These are phyloP conservation scores for Prillingera fragicola DNA, from an alignment of 1,284 basidiomycete genomes.

Conservation along the genomic window DNA sequence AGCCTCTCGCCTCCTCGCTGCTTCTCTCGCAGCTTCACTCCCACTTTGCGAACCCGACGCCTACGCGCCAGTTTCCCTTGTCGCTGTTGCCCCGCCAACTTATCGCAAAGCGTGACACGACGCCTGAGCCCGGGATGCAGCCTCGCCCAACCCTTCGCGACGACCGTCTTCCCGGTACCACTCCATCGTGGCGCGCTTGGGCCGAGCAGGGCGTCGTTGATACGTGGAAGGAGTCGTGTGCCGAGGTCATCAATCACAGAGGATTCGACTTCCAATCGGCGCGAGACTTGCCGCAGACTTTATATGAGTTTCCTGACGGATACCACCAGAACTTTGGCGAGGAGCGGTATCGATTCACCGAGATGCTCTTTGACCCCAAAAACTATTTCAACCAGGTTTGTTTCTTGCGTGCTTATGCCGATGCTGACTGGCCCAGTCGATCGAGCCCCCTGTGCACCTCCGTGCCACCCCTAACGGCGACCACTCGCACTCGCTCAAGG, in stretches of 20 bases:
- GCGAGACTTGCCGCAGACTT: conserved; percentile 27
- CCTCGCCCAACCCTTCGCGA: conserved; percentile 66
- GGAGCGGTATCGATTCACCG: conserved; percentile 78
- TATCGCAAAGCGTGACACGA: conserved; percentile 64
- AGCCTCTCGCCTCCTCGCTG: conserved; percentile 44
- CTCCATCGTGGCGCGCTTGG: conserved; percentile 73
- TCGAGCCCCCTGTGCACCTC: conserved; percentile 36
- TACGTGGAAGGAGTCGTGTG: conserved; percentile 86
- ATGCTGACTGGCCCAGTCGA: too few relatives aligned
- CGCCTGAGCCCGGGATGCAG: conserved; percentile 59
- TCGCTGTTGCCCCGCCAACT: conserved; percentile 69
- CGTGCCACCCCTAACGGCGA: conserved; percentile 44
- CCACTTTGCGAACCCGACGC: conserved; percentile 34
- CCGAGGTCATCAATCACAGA: conserved; percentile 56
- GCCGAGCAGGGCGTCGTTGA: conserved; percentile 82
- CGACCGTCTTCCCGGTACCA: conserved; percentile 67
- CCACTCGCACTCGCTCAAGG: conserved; percentile 58
- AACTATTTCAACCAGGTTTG: conserved; percentile 62
- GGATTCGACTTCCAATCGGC: conserved; percentile 40
- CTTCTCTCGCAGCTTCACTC: conserved; percentile 43
- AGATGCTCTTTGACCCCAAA: conserved; percentile 81
- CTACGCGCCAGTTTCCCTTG: conserved; percentile 32
- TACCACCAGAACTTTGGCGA: conserved; percentile 78
- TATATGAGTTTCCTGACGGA: conserved; percentile 94
- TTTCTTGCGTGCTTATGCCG: too few relatives aligned